Evolutionary conservation across 164 flowering plant genomes (phyloP).

Genomic region (Malania oleifera): DNA sequence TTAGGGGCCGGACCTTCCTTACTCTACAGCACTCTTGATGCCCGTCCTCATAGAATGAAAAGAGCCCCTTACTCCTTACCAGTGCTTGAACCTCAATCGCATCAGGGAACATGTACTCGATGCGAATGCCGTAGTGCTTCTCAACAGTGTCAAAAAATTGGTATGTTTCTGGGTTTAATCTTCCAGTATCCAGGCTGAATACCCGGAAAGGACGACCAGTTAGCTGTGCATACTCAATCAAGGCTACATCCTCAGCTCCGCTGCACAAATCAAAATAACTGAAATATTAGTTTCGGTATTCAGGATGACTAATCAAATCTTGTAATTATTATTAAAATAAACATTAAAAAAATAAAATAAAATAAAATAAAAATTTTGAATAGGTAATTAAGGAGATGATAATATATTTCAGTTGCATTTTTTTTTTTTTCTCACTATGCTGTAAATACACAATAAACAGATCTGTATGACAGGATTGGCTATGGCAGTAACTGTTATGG

Average conservation of each 20-base stretch:
- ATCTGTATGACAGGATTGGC: too few relatives aligned
- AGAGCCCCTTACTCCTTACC: slow-evolving; percentile 82
- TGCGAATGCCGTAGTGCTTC: slow-evolving; percentile 30
- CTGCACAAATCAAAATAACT: slow-evolving; percentile 37
- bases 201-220: slow-evolving; percentile 94
- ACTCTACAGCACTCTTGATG: slow-evolving; percentile 98
- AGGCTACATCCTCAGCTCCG: slow-evolving; percentile 96
- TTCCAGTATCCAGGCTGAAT: slow-evolving; percentile 92
- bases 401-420: too few relatives aligned
- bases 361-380: too few relatives aligned
- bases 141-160: slow-evolving; percentile 51
- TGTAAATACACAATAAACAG: too few relatives aligned
- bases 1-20: slow-evolving; percentile 87
- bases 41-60: slow-evolving; percentile 92
- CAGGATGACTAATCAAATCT: too few relatives aligned
- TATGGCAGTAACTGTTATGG: too few relatives aligned
- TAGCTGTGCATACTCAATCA: slow-evolving; percentile 85
- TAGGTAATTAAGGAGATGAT: too few relatives aligned
- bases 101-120: slow-evolving; percentile 36
- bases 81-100: slow-evolving; percentile 77
- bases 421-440: too few relatives aligned
- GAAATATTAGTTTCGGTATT: not conserved
- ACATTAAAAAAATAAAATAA: too few relatives aligned
- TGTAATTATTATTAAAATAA: too few relatives aligned
- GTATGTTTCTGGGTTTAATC: slow-evolving; percentile 89